These are phyloP conservation scores for Rugonectria rugulosa DNA, from an alignment of 2,329 filamentous ascomycete genomes.

Conservation along the genomic window DNA sequence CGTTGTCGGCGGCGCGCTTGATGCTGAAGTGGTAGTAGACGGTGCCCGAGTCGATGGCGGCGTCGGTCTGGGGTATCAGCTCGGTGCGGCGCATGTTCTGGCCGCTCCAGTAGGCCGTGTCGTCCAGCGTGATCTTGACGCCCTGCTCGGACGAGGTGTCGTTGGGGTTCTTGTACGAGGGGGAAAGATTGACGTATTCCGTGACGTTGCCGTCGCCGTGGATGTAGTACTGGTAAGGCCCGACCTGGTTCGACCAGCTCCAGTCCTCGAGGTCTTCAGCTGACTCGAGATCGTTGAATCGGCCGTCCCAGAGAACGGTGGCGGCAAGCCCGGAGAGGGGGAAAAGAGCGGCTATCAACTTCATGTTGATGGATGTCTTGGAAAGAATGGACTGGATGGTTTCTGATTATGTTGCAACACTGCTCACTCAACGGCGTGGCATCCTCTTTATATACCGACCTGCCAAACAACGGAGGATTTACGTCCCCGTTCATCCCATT, in stretches of 20 bases:
- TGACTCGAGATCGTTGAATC: constrained; percentile 66
- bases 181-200: constrained; percentile 68
- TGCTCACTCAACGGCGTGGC: too few relatives aligned
- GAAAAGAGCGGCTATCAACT: constrained; percentile 14
- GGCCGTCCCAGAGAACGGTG: constrained; percentile 67
- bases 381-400: too few relatives aligned
- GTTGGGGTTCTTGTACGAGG: constrained; percentile 69
- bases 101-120: constrained; percentile 74
- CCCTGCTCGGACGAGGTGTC: constrained; percentile 69
- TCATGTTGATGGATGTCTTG: constrained; percentile 4
- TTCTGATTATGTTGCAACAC: too few relatives aligned
- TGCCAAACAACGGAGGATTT: too few relatives aligned
- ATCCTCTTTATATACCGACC: too few relatives aligned
- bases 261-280: constrained; percentile 65
- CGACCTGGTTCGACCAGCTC: constrained; percentile 74
- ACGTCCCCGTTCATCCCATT: too few relatives aligned
- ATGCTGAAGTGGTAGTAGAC: constrained; percentile 79
- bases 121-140: constrained; percentile 70
- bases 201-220: constrained; percentile 66
- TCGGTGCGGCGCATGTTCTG: constrained; percentile 78
- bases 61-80: constrained; percentile 74
- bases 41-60: constrained; percentile 70
- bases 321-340: constrained; percentile 15
- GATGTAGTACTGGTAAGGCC: constrained; percentile 64
- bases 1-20: constrained; percentile 64